These are phyloP conservation scores for Talaromyces islandicus DNA, from an alignment of 2,329 filamentous ascomycete species.

Conservation along the genomic window DNA sequence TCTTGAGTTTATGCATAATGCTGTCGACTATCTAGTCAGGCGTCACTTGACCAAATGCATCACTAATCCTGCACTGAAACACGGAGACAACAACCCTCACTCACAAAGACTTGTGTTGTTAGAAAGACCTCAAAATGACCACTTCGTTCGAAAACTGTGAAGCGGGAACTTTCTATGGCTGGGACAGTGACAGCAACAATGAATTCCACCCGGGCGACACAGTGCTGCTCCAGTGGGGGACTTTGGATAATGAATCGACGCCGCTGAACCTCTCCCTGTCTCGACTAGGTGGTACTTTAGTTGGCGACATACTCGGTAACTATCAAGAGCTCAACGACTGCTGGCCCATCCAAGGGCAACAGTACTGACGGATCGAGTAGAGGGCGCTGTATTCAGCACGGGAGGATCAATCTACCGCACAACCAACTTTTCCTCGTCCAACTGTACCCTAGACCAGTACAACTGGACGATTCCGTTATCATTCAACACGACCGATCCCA, in stretches of 20 bases:
- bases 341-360: not conserved
- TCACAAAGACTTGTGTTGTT: not conserved
- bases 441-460: slow-evolving; percentile 13
- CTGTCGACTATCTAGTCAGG: not conserved
- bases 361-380: not conserved
- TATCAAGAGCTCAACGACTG: not conserved
- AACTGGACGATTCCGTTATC: slow-evolving; percentile 9
- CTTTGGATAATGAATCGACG: not conserved
- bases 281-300: not conserved
- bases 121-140: not conserved
- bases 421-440: not conserved
- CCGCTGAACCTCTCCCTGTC: not conserved
- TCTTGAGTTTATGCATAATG: not conserved
- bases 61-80: not conserved
- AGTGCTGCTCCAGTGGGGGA: not conserved
- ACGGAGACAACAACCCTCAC: not conserved
- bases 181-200: too few species aligned
- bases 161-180: not conserved
- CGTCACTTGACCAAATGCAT: not conserved
- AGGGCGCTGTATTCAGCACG: not conserved
- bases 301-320: not conserved
- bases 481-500: slow-evolving; percentile 9
- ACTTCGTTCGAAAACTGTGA: not conserved
- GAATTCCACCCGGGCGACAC: not conserved
- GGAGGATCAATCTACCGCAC: not conserved